Evolutionary conservation across 1,284 basidiomycete species (phyloP).

Genomic region (Clitocybe nebularis): DNA sequence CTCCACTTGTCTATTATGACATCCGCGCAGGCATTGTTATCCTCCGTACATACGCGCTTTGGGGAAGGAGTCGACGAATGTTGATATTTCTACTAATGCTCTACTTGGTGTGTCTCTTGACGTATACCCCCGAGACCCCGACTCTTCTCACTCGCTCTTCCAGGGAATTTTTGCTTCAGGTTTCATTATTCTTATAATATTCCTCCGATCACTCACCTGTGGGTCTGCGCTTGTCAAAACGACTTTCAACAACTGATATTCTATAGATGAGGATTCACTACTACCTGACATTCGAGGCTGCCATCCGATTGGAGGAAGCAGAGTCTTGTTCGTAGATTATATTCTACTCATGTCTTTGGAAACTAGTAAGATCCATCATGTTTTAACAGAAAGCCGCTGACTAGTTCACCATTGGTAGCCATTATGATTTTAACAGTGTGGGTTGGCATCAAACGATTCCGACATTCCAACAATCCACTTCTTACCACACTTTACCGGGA

Average conservation of each 20-base stretch:
- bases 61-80: conserved; percentile 15
- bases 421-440: conserved; percentile 20
- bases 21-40: conserved; percentile 14
- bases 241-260: background rate
- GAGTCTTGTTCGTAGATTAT: conserved; percentile 15
- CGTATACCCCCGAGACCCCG: background rate
- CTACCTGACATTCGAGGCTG: conserved; percentile 13
- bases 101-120: conserved; percentile 6
- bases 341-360: conserved; percentile 18
- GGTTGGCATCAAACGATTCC: conserved; percentile 16
- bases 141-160: background rate
- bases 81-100: conserved; percentile 11
- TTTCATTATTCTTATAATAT: conserved; percentile 6
- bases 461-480: conserved; percentile 13
- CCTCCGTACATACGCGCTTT: conserved; percentile 20
- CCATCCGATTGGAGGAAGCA: conserved; percentile 13
- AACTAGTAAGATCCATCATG: conserved; percentile 10
- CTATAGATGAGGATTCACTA: conserved; percentile 9
- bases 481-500: conserved; percentile 17
- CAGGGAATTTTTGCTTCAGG: conserved; percentile 7
- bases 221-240: background rate
- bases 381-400: background rate
- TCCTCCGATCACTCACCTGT: conserved; percentile 14
- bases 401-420: conserved; percentile 8
- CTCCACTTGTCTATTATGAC: background rate